These are phyloP conservation scores for Aspergillus asperescens DNA, from an alignment of 495 filamentous ascomycete genomes.

Conservation along the genomic window DNA sequence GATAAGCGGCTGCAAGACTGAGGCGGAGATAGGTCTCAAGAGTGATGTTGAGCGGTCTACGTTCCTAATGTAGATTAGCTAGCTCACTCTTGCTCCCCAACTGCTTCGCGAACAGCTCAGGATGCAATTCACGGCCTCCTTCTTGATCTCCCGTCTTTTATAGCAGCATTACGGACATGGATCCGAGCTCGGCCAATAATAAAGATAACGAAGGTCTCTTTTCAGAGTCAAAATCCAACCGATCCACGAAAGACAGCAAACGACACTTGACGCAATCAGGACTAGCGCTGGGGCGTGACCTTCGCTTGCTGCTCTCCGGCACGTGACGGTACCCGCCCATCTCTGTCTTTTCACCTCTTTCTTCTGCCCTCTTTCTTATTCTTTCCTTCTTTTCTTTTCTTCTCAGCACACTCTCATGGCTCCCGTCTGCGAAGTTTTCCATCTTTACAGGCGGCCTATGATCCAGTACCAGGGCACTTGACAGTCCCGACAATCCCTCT, in stretches of 20 bases:
- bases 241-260: neutral
- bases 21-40: too few relatives aligned
- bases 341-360: constrained; percentile 5
- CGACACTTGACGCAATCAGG: constrained; percentile 16
- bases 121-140: neutral
- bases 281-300: constrained; percentile 20
- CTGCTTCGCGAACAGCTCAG: neutral
- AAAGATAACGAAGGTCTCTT: too few relatives aligned
- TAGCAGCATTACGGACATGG: too few relatives aligned
- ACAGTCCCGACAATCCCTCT: constrained; percentile 2
- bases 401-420: constrained; percentile 25
- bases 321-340: constrained; percentile 18
- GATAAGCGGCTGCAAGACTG: constrained; percentile 4
- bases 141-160: too few relatives aligned
- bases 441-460: constrained; percentile 26
- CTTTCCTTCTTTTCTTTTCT: constrained; percentile 19
- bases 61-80: neutral
- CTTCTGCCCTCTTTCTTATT: constrained; percentile 12
- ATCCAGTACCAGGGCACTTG: constrained; percentile 14
- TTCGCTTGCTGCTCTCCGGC: constrained; percentile 24
- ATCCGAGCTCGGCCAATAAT: neutral
- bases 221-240: neutral
- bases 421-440: constrained; percentile 27
- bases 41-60: constrained; percentile 13
- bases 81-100: neutral